A percentile compares a stretch with the other conserved stretches of the same genome.
Evolutionary conservation across 2,329 filamentous ascomycete species (phyloP).

Genomic region (Paecilomyces sp.): DNA sequence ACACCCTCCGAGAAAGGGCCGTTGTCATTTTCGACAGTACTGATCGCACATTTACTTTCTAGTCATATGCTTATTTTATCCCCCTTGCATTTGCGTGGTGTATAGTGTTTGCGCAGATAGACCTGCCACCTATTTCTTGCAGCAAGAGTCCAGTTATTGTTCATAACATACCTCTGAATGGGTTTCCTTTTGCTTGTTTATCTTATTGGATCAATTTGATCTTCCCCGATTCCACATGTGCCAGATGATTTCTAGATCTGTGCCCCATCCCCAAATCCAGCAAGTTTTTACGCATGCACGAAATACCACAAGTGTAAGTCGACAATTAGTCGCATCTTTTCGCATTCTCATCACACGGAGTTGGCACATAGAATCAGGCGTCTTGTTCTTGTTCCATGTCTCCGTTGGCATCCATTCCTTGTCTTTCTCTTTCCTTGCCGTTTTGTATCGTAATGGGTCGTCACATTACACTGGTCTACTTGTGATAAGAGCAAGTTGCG

Average conservation of each 20-base stretch:
- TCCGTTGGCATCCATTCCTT: slow-evolving; percentile 4
- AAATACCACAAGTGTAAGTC: background rate
- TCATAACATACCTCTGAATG: background rate
- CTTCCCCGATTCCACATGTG: background rate
- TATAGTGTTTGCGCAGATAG: background rate
- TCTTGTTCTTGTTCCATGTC: slow-evolving; percentile 8
- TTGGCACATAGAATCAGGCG: slow-evolving; percentile 15
- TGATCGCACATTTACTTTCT: background rate
- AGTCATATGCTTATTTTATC: background rate
- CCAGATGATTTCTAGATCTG: slow-evolving; percentile 1
- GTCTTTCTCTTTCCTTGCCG: background rate
- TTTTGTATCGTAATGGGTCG: background rate
- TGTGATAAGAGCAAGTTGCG: background rate
- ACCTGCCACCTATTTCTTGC: background rate
- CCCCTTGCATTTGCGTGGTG: background rate
- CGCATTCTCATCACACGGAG: slow-evolving; percentile 13
- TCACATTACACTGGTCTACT: background rate
- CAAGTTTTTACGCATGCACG: background rate
- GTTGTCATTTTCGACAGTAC: background rate
- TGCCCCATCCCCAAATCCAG: background rate
- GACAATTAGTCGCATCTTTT: background rate
- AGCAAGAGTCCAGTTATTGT: background rate
- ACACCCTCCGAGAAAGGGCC: background rate
- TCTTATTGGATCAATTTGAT: background rate
- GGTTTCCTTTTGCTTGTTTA: background rate